Conservation (phyloP, 2,329 filamentous ascomycete genomes). For the Paraconiothyrium sp. region DNA sequence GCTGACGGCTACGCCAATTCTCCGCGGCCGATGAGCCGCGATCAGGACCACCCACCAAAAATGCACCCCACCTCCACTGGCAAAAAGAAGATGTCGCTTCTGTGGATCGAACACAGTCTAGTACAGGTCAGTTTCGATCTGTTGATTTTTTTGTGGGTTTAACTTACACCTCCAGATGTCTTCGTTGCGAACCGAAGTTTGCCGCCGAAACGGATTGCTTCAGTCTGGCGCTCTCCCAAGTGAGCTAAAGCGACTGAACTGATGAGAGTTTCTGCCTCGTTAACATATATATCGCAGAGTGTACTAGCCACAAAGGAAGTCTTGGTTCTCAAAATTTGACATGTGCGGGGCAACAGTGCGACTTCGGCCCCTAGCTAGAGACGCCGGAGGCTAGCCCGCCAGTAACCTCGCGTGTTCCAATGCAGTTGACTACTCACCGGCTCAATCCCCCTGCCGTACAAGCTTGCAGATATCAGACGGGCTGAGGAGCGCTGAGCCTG, state of each 20-base stretch:
- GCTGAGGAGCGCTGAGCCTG: too few species aligned
- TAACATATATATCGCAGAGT: too few species aligned
- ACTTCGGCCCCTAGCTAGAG: neutral
- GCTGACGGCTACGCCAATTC: neutral
- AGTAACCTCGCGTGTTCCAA: too few species aligned
- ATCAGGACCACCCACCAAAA: neutral
- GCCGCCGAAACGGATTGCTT: slow-evolving; percentile 19
- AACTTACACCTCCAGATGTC: slow-evolving; percentile 22
- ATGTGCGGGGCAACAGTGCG: neutral
- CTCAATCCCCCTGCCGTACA: too few species aligned
- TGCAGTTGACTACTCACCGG: too few species aligned
- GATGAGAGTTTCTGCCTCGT: neutral
- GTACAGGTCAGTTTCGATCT: too few species aligned
- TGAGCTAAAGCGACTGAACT: slow-evolving; percentile 22
- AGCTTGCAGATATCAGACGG: too few species aligned
- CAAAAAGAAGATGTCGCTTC: slow-evolving; percentile 16
- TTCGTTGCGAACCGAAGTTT: slow-evolving; percentile 19
- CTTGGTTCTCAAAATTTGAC: neutral
- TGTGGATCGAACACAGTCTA: slow-evolving; percentile 21
- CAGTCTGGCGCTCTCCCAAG: slow-evolving; percentile 25
- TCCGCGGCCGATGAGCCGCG: neutral
- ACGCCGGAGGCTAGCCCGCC: neutral
- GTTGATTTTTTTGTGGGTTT: neutral
- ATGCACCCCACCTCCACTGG: neutral
- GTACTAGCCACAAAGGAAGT: too few species aligned